These are phyloP conservation scores for Coemansia sp. DNA, from an alignment of 192 early-diverging fungal genomes.

Conservation along the genomic window DNA sequence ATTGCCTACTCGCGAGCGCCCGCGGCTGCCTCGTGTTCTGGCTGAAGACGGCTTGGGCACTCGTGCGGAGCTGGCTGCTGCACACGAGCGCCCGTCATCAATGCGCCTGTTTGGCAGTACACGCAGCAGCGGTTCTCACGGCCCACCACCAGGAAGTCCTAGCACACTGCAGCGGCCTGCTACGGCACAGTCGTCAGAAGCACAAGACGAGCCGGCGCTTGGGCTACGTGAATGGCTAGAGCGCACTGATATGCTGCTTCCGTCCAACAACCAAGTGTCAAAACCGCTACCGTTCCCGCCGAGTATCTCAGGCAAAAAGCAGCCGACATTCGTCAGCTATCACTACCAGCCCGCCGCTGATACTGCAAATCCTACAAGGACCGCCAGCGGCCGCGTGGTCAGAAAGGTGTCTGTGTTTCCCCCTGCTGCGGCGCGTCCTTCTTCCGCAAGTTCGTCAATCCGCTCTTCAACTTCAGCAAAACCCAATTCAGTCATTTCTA, in stretches of 20 bases:
- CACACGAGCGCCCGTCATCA: constrained; percentile 37
- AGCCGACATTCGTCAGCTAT: constrained; percentile 26
- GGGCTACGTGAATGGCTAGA: constrained; percentile 45
- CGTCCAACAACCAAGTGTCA: constrained; percentile 22
- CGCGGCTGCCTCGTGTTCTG: constrained; percentile 28
- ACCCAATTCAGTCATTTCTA: constrained; percentile 2
- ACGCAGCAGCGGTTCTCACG: constrained; percentile 4
- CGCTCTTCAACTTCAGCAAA: background rate
- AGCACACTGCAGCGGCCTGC: constrained; percentile 10
- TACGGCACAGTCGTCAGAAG: constrained; percentile 13
- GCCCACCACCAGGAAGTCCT: constrained; percentile 10
- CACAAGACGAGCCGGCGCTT: constrained; percentile 6
- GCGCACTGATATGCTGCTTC: constrained; percentile 39
- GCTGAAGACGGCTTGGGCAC: constrained; percentile 24
- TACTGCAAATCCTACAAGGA: constrained; percentile 8
- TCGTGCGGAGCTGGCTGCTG: constrained; percentile 24
- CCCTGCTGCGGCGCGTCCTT: constrained; percentile 18
- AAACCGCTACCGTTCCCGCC: constrained; percentile 35
- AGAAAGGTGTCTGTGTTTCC: constrained; percentile 22
- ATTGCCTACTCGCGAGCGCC: constrained; percentile 36
- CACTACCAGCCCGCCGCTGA: constrained; percentile 20
- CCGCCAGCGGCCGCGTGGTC: constrained; percentile 22
- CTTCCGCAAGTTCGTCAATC: constrained; percentile 19
- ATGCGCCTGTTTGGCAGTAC: constrained; percentile 27
- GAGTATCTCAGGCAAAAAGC: constrained; percentile 15